Conservation (phyloP, 148 eudicot species). For the Fagopyrum tataricum region DNA sequence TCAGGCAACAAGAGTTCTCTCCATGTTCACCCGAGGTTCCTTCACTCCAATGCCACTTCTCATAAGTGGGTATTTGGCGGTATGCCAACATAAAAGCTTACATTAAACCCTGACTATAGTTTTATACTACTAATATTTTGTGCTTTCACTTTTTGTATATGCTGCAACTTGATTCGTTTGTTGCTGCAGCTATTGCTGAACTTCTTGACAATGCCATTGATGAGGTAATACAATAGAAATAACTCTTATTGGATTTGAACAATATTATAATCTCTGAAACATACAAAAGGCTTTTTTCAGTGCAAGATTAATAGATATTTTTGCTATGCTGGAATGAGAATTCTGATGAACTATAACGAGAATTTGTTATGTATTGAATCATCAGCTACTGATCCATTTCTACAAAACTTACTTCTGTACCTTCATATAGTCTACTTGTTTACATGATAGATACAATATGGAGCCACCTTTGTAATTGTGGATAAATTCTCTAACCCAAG, state of each 20-base stretch:
- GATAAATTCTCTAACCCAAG: conserved; percentile 74
- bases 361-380: not conserved
- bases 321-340: too few species aligned
- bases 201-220: conserved; percentile 91
- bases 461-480: conserved; percentile 68
- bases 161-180: not conserved
- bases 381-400: not conserved
- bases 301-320: too few species aligned
- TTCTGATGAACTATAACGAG: too few species aligned
- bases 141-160: not conserved
- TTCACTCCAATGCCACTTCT: conserved; percentile 94
- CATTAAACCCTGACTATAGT: not conserved
- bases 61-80: conserved; percentile 99
- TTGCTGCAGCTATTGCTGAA: conserved; percentile 79
- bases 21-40: conserved; percentile 80
- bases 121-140: conserved; percentile 6
- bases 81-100: conserved; percentile 14
- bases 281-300: too few species aligned
- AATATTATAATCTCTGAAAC: too few species aligned
- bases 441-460: conserved; percentile 70
- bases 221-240: conserved; percentile 45
- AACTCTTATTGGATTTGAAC: not conserved
- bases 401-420: not conserved
- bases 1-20: conserved; percentile 52
- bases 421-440: not conserved